phyloP scores from a whole-genome alignment of 2,329 filamentous ascomycete genomes.

The Apiospora kogelbergensis region DNA sequence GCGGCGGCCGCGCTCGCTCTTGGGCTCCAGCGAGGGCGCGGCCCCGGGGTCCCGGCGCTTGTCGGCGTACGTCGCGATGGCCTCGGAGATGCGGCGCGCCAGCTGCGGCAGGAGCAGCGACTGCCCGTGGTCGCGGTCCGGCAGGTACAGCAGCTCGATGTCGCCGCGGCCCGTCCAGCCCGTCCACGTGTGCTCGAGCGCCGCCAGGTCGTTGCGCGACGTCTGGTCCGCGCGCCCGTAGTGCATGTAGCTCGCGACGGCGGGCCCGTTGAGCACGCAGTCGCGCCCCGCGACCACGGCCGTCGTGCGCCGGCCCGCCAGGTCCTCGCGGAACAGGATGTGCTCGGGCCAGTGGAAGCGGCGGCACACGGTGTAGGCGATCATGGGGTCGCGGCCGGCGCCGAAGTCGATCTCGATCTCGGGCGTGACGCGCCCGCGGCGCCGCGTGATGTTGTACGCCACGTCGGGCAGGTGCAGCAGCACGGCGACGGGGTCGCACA shows the following conservation, averaged over 20 bases:
- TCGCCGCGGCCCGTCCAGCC: constrained; percentile 24
- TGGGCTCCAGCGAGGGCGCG: neutral
- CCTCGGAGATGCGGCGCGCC: constrained; percentile 10
- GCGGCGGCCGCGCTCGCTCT: neutral
- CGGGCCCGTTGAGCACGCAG: constrained; percentile 22
- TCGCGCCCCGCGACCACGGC: constrained; percentile 24
- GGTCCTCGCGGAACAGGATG: constrained; percentile 16
- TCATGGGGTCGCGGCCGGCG: constrained; percentile 14
- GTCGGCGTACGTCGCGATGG: constrained; percentile 14
- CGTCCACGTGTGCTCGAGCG: neutral
- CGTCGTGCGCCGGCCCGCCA: constrained; percentile 19
- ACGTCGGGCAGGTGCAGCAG: constrained; percentile 17
- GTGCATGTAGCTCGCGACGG: constrained; percentile 26
- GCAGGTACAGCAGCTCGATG: constrained; percentile 26
- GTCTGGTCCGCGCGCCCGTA: constrained; percentile 20
- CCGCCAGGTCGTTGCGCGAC: neutral
- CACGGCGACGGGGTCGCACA: constrained; percentile 15
- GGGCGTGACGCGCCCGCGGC: constrained; percentile 2
- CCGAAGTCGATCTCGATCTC: constrained; percentile 14
- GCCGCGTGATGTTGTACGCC: constrained; percentile 16
- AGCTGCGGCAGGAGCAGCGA: constrained; percentile 14
- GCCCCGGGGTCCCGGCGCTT: neutral
- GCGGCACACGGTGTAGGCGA: constrained; percentile 13
- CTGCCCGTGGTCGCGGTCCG: constrained; percentile 26
- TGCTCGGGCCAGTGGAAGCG: constrained; percentile 16